These are phyloP conservation scores for Chytridium lagenaria DNA, from an alignment of 371 early-diverging fungal genomes.

Conservation along the genomic window DNA sequence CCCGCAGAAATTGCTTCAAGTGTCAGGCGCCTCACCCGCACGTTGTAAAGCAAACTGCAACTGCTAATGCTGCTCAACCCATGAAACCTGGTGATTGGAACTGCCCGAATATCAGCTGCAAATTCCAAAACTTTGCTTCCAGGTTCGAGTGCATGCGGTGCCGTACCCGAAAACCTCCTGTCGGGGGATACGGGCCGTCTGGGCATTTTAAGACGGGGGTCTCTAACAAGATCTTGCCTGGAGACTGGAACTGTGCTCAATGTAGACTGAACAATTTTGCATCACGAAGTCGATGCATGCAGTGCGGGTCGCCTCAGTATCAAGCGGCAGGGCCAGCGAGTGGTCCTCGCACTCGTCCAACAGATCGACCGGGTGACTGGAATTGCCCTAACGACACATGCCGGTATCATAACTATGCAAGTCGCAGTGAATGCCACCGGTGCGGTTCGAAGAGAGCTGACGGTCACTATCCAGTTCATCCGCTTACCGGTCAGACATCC, in stretches of 20 bases:
- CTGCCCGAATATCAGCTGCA: conserved; percentile 71
- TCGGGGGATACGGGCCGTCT: neutral
- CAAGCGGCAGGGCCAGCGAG: conserved; percentile 13
- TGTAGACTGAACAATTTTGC: conserved; percentile 80
- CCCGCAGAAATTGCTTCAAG: conserved; percentile 70
- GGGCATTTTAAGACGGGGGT: conserved; percentile 2
- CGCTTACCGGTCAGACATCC: neutral
- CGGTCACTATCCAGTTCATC: neutral
- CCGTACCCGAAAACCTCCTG: conserved; percentile 21
- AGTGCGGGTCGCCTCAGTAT: conserved; percentile 36
- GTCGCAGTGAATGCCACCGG: conserved; percentile 41
- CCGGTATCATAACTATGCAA: conserved; percentile 62
- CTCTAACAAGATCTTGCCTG: conserved; percentile 49
- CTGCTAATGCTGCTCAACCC: neutral
- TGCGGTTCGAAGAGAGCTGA: conserved; percentile 37
- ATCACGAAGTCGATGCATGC: conserved; percentile 55
- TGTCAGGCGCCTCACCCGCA: conserved; percentile 56
- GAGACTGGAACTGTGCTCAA: conserved; percentile 77
- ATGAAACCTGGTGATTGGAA: conserved; percentile 77
- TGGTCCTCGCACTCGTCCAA: conserved; percentile 45
- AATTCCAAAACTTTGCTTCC: conserved; percentile 76
- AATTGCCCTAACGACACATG: conserved; percentile 63
- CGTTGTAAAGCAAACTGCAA: conserved; percentile 37
- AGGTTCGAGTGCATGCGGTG: conserved; percentile 32
- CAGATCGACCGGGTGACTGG: conserved; percentile 55